These are phyloP conservation scores for Mycena citricolor DNA, from an alignment of 1,284 basidiomycete genomes.

Conservation along the genomic window DNA sequence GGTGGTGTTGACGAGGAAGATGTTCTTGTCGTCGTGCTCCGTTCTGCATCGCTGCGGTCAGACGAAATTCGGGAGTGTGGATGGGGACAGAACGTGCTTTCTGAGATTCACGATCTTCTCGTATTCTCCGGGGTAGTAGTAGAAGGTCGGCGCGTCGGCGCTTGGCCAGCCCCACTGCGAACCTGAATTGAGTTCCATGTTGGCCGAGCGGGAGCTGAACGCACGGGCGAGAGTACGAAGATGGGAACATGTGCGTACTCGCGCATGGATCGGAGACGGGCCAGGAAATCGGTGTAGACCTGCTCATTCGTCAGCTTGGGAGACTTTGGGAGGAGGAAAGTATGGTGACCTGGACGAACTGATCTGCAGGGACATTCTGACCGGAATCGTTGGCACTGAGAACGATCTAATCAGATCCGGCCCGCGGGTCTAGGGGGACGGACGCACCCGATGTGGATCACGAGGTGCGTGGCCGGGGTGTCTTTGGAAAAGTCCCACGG, in stretches of 20 bases:
- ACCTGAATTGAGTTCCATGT: background rate
- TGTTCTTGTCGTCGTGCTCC: slow-evolving; percentile 45
- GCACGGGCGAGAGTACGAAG: slow-evolving; percentile 55
- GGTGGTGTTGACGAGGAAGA: slow-evolving; percentile 57
- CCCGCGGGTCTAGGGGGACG: background rate
- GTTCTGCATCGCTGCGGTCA: slow-evolving; percentile 20
- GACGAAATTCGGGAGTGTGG: slow-evolving; percentile 2
- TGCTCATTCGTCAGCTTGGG: slow-evolving; percentile 25
- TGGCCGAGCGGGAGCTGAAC: slow-evolving; percentile 1
- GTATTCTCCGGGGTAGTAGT: slow-evolving; percentile 53
- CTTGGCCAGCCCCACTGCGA: slow-evolving; percentile 57
- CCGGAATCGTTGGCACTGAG: slow-evolving; percentile 47
- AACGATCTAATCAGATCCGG: background rate
- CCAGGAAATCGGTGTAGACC: slow-evolving; percentile 49
- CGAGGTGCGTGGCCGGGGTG: slow-evolving; percentile 47
- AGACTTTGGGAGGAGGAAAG: background rate
- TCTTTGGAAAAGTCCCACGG: slow-evolving; percentile 56
- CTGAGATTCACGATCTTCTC: slow-evolving; percentile 42
- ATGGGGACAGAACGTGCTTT: slow-evolving; percentile 31
- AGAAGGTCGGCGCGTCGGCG: slow-evolving; percentile 43
- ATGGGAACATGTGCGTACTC: slow-evolving; percentile 49
- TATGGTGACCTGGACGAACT: slow-evolving; percentile 42
- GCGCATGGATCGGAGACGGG: slow-evolving; percentile 42
- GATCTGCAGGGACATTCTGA: slow-evolving; percentile 42
- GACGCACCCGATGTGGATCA: slow-evolving; percentile 53